A percentile compares a stretch with the other conserved stretches of the same genome.
These are phyloP conservation scores for Metschnikowia gruessii DNA, from an alignment of 805 yeast genomes.

Conservation along the genomic window DNA sequence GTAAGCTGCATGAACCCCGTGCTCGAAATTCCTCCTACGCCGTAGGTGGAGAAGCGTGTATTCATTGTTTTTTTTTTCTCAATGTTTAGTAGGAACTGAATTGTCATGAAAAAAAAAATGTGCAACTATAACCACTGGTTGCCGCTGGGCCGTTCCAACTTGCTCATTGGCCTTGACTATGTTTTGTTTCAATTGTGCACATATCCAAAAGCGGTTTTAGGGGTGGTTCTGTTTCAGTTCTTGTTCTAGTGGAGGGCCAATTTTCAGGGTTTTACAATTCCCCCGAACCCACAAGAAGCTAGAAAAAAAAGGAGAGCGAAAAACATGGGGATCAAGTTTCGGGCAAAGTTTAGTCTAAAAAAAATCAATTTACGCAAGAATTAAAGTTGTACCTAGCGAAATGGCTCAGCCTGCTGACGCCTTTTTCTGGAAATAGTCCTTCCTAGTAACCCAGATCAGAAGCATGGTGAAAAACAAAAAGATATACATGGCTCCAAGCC, in stretches of 20 bases:
- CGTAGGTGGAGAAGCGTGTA: neutral
- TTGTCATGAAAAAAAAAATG: too few species aligned
- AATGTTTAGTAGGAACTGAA: neutral
- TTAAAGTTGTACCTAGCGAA: too few species aligned
- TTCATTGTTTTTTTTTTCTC: neutral
- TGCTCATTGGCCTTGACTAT: neutral
- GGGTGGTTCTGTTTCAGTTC: too few species aligned
- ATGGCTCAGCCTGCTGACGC: neutral
- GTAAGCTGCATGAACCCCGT: neutral
- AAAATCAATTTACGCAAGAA: neutral
- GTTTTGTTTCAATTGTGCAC: neutral
- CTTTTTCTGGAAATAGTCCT: neutral
- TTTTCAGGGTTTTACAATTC: too few species aligned
- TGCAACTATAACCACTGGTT: too few species aligned
- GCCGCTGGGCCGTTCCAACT: too few species aligned
- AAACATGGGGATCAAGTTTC: neutral
- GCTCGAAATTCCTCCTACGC: neutral
- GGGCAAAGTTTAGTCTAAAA: neutral
- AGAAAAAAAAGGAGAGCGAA: neutral
- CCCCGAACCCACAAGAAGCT: too few species aligned
- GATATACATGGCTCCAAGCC: constrained; percentile 21
- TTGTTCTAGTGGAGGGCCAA: too few species aligned
- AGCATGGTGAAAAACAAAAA: constrained; percentile 18
- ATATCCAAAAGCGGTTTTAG: neutral
- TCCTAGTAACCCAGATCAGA: constrained; percentile 17